These are phyloP conservation scores for Verticillium klebahnii DNA, from an alignment of 2,329 filamentous ascomycete genomes.

Conservation along the genomic window DNA sequence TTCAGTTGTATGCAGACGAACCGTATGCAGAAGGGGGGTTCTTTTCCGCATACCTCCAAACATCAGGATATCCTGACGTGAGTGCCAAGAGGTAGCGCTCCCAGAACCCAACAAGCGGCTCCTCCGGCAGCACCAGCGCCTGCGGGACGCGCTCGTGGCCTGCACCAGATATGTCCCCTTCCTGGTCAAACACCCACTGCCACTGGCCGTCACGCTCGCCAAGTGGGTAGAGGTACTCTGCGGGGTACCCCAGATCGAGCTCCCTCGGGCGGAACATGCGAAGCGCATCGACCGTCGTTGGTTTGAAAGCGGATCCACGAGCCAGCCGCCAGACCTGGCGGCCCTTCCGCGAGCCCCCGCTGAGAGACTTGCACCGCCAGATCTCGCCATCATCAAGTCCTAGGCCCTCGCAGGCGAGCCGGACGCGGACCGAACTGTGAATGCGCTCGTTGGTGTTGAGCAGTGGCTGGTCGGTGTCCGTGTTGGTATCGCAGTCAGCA, in stretches of 20 bases:
- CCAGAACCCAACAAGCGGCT: constrained; percentile 26
- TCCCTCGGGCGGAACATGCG: constrained; percentile 8
- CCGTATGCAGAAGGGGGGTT: background rate
- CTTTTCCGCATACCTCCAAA: constrained; percentile 17
- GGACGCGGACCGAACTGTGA: constrained; percentile 25
- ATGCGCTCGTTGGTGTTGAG: constrained; percentile 26
- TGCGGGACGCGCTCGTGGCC: constrained; percentile 14
- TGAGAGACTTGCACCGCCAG: constrained; percentile 15
- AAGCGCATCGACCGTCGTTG: constrained; percentile 4
- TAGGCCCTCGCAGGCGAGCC: constrained; percentile 22
- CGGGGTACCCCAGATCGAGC: constrained; percentile 14
- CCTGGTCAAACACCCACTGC: constrained; percentile 21
- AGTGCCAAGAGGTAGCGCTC: constrained; percentile 22
- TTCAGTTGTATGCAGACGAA: background rate
- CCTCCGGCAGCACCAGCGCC: constrained; percentile 20
- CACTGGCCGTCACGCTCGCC: constrained; percentile 19
- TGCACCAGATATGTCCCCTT: constrained; percentile 9
- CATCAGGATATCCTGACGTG: constrained; percentile 18
- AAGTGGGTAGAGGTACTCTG: constrained; percentile 17
- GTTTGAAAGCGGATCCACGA: background rate
- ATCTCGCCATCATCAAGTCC: constrained; percentile 22
- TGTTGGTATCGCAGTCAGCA: constrained; percentile 30
- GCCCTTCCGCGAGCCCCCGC: constrained; percentile 10
- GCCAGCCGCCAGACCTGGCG: constrained; percentile 19
- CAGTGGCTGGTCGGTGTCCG: constrained; percentile 27